Evolutionary conservation across 2,329 filamentous ascomycete genomes (phyloP), one percentile per base, ranked within the genome.

Genomic region (Neospermospora avenae): DNA sequence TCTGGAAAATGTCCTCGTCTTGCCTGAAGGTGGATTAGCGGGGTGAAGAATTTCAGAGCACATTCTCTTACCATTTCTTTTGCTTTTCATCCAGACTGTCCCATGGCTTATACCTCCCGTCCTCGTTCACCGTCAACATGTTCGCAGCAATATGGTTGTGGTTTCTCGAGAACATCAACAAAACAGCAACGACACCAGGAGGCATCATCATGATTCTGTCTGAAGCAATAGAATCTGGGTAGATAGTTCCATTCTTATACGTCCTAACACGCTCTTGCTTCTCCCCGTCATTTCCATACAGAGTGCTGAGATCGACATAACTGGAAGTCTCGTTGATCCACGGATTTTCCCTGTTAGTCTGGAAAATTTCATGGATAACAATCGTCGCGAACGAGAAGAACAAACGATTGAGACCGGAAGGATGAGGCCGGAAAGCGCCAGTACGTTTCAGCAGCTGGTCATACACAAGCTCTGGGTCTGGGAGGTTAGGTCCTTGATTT

Each of bases 161-260:
- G 54, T 78, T 77, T 63, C 77, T 70, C 5, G 75, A 77, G 61
- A 79, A 79, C 73, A 80, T 70, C 6, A 78, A 53, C 5, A 76
- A 63, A 6, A 77, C 65, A 2, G 74, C 76, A 16, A 78, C 68
- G 4, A 78, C 77, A 25, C 77, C 77, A 3, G 77, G 77, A 11
- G 77, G 77, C 76, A 79, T 78, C 68, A 78, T 72, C 75, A 78
- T 77, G 58, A 79, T 78, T 49, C 77, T 71, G 52, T 78, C 76
- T 2, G 73, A 75, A 11, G 77, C 76, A 60, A 79, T 72, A 0
- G 75, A 75, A 65, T 79, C 77, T 6, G 76, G 75, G 44, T 68
- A 74, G n/a, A 79, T 76, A 6, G 62, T 68, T 37, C 77, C 77
- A 61, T 78, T 74, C 54, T 74, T 63, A 57, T 76, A 76, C n/a